Evolutionary conservation across 1,139 yeast genomes (phyloP), one percentile per base, ranked within the genome.

Genomic region (Debaryomyces sp.): DNA sequence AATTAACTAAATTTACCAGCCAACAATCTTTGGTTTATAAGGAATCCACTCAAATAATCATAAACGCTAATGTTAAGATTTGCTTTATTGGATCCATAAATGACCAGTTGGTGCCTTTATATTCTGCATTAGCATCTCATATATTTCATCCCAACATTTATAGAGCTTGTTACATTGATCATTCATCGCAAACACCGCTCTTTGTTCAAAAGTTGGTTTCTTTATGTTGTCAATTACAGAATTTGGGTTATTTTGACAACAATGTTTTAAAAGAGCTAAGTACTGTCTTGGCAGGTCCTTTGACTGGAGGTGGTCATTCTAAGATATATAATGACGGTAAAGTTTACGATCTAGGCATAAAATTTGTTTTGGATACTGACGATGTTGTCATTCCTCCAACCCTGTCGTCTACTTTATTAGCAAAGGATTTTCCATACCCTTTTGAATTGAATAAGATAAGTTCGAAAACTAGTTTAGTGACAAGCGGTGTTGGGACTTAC

Each of bases 251-350:
- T 52, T 83, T 85, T 48, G 96, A 88, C 59, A 89, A 87, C 58
- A 88, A 87, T 37, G 87, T 88, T 5, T 75, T 92, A 23, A 86
- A 86, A 56, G 97, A 94, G 61, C 78, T 94, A 36, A 88, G 96
- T 50, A 79, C 83, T 15, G 82, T 92, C 0, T 73, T 94, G 54
- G 94, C 96, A 0, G 98, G 98, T 0, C 87, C 96, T 2, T 71
- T 94, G 48, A 92, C 97, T 0, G 96, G 97, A 3, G 94, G 96
- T 13, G 98, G 98, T 0, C 98, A 94, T 65, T 91, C 97, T 0
- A 86, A 82, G 55, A 84, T 94, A 41, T 94, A 94, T 66, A 88
- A 88, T 60, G 96, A 89, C 57, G 84, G 86, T 5, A 81, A 84
- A 50, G 98, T 94, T 0, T 94, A 94, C 62, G 91, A 86, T 55